phyloP scores from a whole-genome alignment of 208 protist species.

The Crithidia acanthocephali region DNA sequence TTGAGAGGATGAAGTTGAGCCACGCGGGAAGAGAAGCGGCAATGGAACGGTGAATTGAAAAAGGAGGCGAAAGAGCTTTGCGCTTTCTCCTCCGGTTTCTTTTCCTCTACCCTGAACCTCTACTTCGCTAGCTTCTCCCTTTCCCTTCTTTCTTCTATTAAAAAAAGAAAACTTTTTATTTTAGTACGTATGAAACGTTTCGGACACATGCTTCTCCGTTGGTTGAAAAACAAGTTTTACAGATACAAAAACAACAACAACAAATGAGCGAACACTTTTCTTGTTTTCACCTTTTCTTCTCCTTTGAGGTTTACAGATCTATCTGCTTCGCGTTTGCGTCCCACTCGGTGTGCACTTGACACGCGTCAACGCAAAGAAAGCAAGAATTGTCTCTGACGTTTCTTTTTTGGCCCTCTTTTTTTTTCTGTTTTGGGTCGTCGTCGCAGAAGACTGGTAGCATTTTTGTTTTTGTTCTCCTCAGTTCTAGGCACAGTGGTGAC shows the following conservation, averaged over 20 bases:
- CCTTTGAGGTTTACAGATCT: conserved; percentile 8
- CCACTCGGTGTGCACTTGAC: neutral
- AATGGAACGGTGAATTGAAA: neutral
- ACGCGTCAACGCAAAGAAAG: neutral
- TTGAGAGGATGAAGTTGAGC: neutral
- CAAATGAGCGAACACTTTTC: conserved; percentile 4
- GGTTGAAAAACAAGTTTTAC: conserved; percentile 4
- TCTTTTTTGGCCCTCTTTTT: neutral
- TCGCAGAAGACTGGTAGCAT: neutral
- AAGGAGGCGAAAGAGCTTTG: conserved; percentile 4
- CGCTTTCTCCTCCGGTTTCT: conserved; percentile 8
- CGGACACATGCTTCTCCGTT: conserved; percentile 25
- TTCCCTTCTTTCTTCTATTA: conserved; percentile 16
- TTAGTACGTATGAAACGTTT: conserved; percentile 13
- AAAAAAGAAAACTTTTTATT: conserved; percentile 16
- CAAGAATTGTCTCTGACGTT: too few species aligned
- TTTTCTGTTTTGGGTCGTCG: neutral
- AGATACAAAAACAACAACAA: too few species aligned
- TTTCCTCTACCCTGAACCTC: neutral
- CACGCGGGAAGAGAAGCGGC: neutral
- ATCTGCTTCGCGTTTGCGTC: conserved; percentile 3
- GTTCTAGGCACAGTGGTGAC: neutral
- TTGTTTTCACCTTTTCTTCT: conserved; percentile 2
- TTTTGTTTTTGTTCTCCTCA: neutral
- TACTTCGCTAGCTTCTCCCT: neutral